Percentiles rank a stretch among this genome's conserved stretches.
Conservation (phyloP, 2,329 filamentous ascomycete genomes). For the Coniella lustricola region DNA sequence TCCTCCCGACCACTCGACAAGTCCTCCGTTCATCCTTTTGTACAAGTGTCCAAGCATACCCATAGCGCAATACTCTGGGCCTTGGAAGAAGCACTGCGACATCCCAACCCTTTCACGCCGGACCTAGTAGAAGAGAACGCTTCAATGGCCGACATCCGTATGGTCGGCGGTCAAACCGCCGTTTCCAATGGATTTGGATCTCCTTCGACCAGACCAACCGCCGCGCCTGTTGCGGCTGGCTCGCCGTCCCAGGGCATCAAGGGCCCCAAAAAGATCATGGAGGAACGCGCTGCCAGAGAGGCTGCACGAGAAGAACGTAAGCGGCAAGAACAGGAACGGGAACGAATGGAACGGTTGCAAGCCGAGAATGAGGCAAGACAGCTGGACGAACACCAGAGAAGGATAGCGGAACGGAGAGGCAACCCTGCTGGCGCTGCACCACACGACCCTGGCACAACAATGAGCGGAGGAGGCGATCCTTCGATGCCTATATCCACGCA, state of each 20-base stretch:
- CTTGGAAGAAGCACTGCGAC: conserved; percentile 81
- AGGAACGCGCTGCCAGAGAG: conserved; percentile 72
- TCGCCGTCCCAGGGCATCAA: conserved; percentile 59
- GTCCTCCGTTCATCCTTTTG: conserved; percentile 37
- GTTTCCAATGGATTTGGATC: conserved; percentile 49
- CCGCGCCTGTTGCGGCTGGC: conserved; percentile 44
- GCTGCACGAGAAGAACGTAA: conserved; percentile 41
- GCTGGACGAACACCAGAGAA: conserved; percentile 47
- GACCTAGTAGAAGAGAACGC: conserved; percentile 84
- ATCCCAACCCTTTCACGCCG: conserved; percentile 74
- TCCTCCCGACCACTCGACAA: conserved; percentile 25
- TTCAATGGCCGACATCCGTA: conserved; percentile 76
- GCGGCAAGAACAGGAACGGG: conserved; percentile 55
- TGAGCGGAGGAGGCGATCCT: conserved; percentile 19
- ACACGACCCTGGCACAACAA: conserved; percentile 20
- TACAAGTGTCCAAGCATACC: conserved; percentile 73
- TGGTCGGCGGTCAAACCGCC: conserved; percentile 48
- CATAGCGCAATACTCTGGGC: conserved; percentile 87
- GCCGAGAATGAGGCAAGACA: conserved; percentile 50
- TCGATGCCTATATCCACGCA: conserved; percentile 21
- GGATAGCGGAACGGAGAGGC: conserved; percentile 55
- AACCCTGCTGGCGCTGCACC: conserved; percentile 37
- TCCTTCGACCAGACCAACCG: conserved; percentile 37
- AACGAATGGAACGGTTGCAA: conserved; percentile 53
- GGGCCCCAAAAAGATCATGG: conserved; percentile 88